A percentile compares a stretch with the other conserved stretches of the same genome.
These are phyloP conservation scores for Chlamydomonas incerta DNA, from an alignment of 139 green algal species.

Conservation along the genomic window DNA sequence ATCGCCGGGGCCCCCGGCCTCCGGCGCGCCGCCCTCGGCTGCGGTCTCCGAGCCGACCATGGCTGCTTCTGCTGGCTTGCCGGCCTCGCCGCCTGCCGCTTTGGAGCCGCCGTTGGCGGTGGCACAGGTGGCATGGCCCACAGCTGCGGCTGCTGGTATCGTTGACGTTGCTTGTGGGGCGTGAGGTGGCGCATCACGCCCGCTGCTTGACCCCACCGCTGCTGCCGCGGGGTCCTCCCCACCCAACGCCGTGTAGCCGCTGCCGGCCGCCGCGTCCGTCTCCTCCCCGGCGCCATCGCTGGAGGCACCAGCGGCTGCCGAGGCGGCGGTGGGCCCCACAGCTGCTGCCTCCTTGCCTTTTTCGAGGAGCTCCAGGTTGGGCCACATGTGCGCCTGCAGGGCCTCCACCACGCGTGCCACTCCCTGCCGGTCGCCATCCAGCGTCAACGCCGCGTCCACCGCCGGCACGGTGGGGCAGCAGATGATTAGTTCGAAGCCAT, in stretches of 20 bases:
- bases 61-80: background rate
- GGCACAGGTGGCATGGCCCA: too few species aligned
- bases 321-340: too few species aligned
- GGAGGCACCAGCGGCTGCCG: too few species aligned
- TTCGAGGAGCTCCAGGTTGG: slow-evolving; percentile 50
- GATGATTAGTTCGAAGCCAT: slow-evolving; percentile 49
- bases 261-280: too few species aligned
- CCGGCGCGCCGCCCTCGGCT: background rate
- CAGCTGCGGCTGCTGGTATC: too few species aligned
- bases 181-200: too few species aligned
- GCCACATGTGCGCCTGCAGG: slow-evolving; percentile 74
- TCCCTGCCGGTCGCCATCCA: slow-evolving; percentile 56
- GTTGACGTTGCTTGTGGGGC: too few species aligned
- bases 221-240: too few species aligned
- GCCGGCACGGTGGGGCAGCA: background rate
- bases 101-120: background rate
- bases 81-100: background rate
- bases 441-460: background rate
- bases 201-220: background rate
- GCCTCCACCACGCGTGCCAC: slow-evolving; percentile 59
- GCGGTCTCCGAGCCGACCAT: background rate
- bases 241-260: background rate
- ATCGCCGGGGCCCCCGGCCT: background rate
- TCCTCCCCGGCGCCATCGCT: background rate
- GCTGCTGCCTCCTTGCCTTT: background rate